Evolutionary conservation across 2,329 filamentous ascomycete species (phyloP), one percentile per base, ranked within the genome.

Genomic region (Cordyceps pruinosa): DNA sequence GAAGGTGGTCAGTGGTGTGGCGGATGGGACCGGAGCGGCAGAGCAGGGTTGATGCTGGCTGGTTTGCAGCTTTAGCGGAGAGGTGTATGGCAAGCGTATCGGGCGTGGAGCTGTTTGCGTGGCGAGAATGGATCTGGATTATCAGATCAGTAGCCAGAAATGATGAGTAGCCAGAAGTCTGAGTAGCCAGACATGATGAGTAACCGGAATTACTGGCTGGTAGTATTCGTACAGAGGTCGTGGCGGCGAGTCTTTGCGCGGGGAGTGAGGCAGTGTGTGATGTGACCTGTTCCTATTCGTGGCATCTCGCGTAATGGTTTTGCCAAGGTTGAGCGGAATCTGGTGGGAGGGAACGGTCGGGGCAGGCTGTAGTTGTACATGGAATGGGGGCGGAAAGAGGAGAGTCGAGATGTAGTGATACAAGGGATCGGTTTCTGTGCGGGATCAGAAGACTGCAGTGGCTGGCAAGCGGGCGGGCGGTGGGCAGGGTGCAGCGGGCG

Each of bases 241-340:
- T 44, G 26, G 19, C 19, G 19, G 9, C 21, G 41, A 54, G 51
- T 39, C 39, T 25, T 45, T 54, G 28, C 17, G n/a, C n/a, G n/a
- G n/a, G n/a, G n/a, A n/a, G n/a, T n/a, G 15, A 35, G 17, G 23
- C 28, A 25, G 8, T 45, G 39, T 21, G 9, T 17, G 15, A 50
- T 28, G 25, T 35, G 19, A 28, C 30, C 34, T 39, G 19, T 6
- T 23, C 9, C n/a, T n/a, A n/a, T n/a, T 34, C 41, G 44, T 48
- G 48, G 52, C 52, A 56, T 48, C 52, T 35, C 17, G 41, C n/a
- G n/a, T n/a, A n/a, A n/a, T n/a, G n/a, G n/a, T n/a, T n/a, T 23
- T 25, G 26, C 8, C 17, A 2, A 46, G 23, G 21, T 41, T 52
- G 37, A 21, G 5, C 13, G 51, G 32, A 30, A 55, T 47, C 50